Conservation (phyloP, 768 basidiomycete species). For the Neoboletus magnificus region DNA sequence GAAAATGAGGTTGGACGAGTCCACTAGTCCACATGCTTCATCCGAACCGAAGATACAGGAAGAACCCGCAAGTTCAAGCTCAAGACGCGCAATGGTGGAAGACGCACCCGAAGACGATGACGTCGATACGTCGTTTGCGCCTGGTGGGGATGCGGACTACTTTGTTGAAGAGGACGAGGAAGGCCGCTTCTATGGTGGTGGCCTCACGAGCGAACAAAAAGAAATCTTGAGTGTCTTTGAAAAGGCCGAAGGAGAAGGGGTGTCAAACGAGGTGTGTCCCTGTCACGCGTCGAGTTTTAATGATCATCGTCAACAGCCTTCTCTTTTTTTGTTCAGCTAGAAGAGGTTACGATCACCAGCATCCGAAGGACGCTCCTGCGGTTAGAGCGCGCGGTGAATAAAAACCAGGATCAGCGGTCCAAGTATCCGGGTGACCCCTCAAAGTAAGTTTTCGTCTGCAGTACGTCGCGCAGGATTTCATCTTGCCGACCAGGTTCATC, state of each 20-base stretch:
- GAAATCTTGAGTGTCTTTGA: slow-evolving; percentile 96
- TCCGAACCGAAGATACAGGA: slow-evolving; percentile 11
- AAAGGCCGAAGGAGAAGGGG: slow-evolving; percentile 57
- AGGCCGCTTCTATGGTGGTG: slow-evolving; percentile 91
- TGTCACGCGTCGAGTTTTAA: not conserved
- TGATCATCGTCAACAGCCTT: not conserved
- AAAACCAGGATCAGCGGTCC: slow-evolving; percentile 95
- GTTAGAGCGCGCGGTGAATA: slow-evolving; percentile 87
- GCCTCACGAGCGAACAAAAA: slow-evolving; percentile 89
- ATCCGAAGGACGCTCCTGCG: slow-evolving; percentile 72
- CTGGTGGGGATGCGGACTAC: slow-evolving; percentile 87
- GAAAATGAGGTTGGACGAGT: slow-evolving; percentile 60
- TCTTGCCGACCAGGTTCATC: slow-evolving; percentile 73
- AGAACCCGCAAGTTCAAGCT: slow-evolving; percentile 18
- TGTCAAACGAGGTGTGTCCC: slow-evolving; percentile 62
- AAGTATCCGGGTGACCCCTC: slow-evolving; percentile 91
- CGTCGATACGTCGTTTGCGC: slow-evolving; percentile 56
- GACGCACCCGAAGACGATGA: slow-evolving; percentile 42
- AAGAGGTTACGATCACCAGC: slow-evolving; percentile 63
- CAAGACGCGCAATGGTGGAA: slow-evolving; percentile 52
- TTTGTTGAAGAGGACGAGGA: slow-evolving; percentile 90
- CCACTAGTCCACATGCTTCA: slow-evolving; percentile 1
- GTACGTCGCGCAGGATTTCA: not conserved
- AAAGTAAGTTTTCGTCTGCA: slow-evolving; percentile 50
- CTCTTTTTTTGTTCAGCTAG: slow-evolving; percentile 42